Evolutionary conservation across 2,329 filamentous ascomycete genomes (phyloP).

Genomic region (Fusarium tricinctum): DNA sequence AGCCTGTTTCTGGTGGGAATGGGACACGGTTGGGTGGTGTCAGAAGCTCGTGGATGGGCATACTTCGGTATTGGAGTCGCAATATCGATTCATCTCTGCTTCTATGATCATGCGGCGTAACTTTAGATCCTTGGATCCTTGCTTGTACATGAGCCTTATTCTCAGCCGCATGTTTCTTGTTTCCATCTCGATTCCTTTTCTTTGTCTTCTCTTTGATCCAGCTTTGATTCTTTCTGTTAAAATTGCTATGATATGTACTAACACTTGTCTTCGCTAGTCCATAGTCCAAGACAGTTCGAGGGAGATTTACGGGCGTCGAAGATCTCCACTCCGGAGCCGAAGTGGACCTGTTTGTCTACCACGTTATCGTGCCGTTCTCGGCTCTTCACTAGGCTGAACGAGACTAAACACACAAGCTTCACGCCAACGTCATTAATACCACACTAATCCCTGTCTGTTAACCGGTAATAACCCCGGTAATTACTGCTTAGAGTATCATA

Average conservation of each 20-base stretch:
- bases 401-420: slow-evolving; percentile 34
- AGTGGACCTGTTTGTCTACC: slow-evolving; percentile 13
- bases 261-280: neutral
- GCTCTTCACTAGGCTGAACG: slow-evolving; percentile 40
- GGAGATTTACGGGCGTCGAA: neutral
- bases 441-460: slow-evolving; percentile 29
- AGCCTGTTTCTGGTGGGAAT: neutral
- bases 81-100: slow-evolving; percentile 29
- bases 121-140: slow-evolving; percentile 22
- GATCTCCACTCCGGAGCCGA: slow-evolving; percentile 39
- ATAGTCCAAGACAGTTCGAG: slow-evolving; percentile 7
- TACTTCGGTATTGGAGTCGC: slow-evolving; percentile 45
- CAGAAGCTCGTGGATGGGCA: slow-evolving; percentile 28
- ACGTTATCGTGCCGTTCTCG: slow-evolving; percentile 42
- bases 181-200: neutral
- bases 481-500: slow-evolving; percentile 20
- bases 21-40: neutral
- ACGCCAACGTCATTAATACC: slow-evolving; percentile 37
- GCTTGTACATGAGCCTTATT: slow-evolving; percentile 10
- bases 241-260: neutral
- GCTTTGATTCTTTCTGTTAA: neutral
- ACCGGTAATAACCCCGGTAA: slow-evolving; percentile 42
- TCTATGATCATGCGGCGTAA: slow-evolving; percentile 12
- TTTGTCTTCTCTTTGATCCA: neutral
- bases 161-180: neutral